A percentile compares a stretch with the other conserved stretches of the same genome.
These are phyloP conservation scores for Macrophomina pseudophaseolina DNA, from an alignment of 2,329 filamentous ascomycete species.

Conservation along the genomic window DNA sequence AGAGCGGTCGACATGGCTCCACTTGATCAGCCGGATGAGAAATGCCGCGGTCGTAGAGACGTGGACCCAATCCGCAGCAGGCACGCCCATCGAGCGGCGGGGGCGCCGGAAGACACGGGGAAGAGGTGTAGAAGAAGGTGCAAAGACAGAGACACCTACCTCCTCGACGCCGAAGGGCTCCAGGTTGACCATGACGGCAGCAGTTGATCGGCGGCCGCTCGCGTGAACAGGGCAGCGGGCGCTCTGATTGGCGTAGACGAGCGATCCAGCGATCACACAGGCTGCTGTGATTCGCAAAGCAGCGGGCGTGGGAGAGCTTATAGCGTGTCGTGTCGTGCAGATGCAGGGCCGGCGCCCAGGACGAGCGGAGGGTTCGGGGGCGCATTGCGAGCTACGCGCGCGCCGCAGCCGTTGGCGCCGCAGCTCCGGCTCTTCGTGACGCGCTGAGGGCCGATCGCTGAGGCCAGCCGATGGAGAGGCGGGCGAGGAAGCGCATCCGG, in stretches of 20 bases:
- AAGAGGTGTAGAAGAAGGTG: not conserved
- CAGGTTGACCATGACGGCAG: slow-evolving; percentile 29
- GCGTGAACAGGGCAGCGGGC: slow-evolving; percentile 19
- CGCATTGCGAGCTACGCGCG: not conserved
- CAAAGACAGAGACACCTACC: slow-evolving; percentile 5
- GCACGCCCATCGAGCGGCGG: not conserved
- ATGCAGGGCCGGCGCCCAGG: slow-evolving; percentile 6
- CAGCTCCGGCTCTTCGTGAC: not conserved
- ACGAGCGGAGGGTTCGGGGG: slow-evolving; percentile 1
- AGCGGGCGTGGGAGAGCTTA: slow-evolving; percentile 7
- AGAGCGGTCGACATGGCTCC: slow-evolving; percentile 9
- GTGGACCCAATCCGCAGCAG: slow-evolving; percentile 7
- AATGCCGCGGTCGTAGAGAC: slow-evolving; percentile 3
- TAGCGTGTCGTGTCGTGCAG: slow-evolving; percentile 21
- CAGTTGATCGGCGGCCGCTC: slow-evolving; percentile 4
- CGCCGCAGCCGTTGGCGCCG: slow-evolving; percentile 20
- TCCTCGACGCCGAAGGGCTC: slow-evolving; percentile 23
- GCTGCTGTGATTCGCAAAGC: not conserved
- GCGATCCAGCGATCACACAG: slow-evolving; percentile 16
- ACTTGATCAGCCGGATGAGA: not conserved
- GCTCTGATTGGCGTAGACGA: slow-evolving; percentile 16
- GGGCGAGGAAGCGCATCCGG: not conserved
- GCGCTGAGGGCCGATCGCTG: slow-evolving; percentile 15
- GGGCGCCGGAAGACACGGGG: not conserved
- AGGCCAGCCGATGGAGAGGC: slow-evolving; percentile 12